A percentile compares a stretch with the other conserved stretches of the same genome.
phyloP scores from a whole-genome alignment of 2,329 filamentous ascomycete species.

The Neofusicoccum ribis region DNA sequence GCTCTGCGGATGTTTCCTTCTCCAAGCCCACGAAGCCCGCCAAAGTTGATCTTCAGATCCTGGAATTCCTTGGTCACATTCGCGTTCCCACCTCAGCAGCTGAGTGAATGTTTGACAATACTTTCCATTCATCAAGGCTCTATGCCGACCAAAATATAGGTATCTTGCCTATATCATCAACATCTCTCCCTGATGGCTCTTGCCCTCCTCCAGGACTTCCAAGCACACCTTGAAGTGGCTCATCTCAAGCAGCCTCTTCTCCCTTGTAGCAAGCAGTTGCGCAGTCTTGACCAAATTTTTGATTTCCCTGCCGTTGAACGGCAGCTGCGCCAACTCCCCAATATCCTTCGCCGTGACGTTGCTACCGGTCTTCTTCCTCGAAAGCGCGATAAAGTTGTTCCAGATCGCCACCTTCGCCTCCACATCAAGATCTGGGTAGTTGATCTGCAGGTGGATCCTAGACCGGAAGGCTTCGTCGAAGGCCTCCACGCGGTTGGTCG shows the following conservation, averaged over 20 bases:
- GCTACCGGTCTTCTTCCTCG: constrained; percentile 1
- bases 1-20: neutral
- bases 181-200: neutral
- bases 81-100: too few species aligned
- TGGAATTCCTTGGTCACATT: too few species aligned
- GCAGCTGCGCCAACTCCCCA: neutral
- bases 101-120: too few species aligned
- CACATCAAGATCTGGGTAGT: constrained; percentile 14
- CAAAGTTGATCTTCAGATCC: too few species aligned
- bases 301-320: constrained; percentile 1
- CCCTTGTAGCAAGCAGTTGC: neutral
- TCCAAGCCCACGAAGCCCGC: too few species aligned
- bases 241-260: neutral
- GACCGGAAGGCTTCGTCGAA: constrained; percentile 28
- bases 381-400: constrained; percentile 1
- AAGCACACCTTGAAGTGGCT: neutral
- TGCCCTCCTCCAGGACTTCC: neutral
- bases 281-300: constrained; percentile 11
- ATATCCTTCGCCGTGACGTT: neutral
- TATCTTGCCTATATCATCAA: neutral
- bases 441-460: constrained; percentile 24
- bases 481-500: constrained; percentile 27
- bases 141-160: too few species aligned
- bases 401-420: neutral
- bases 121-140: too few species aligned